Conservation (phyloP, 495 filamentous ascomycete species). For the Sordaria brevicollis region DNA sequence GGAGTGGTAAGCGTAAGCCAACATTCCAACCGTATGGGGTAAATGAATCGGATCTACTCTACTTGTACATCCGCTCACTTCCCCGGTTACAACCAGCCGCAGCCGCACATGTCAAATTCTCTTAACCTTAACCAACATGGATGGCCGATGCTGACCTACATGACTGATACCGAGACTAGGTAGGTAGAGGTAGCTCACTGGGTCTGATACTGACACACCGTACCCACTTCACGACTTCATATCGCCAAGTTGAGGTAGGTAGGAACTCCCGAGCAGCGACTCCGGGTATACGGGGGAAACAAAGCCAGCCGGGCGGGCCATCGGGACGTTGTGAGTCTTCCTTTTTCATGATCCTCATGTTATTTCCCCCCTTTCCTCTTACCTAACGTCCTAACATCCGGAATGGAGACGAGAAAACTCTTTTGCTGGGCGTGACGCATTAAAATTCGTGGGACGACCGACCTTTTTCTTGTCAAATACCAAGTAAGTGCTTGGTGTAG, state of each 20-base stretch:
- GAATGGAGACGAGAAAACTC: background rate
- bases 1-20: background rate
- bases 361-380: background rate
- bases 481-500: background rate
- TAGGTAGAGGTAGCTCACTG: background rate
- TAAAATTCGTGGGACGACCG: background rate
- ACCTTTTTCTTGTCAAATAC: background rate
- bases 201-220: background rate
- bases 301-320: background rate
- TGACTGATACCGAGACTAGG: no score
- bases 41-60: background rate
- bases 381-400: background rate
- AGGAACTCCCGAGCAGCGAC: background rate
- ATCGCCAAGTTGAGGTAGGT: background rate
- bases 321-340: no score
- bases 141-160: no score
- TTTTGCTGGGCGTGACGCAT: background rate
- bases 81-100: background rate
- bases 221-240: background rate
- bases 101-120: background rate
- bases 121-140: background rate
- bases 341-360: background rate
- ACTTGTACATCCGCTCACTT: background rate
- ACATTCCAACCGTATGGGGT: background rate
- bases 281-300: background rate